Base-by-base conservation (phyloP, 768 basidiomycete species). In the Suillus brevipes region DNA sequence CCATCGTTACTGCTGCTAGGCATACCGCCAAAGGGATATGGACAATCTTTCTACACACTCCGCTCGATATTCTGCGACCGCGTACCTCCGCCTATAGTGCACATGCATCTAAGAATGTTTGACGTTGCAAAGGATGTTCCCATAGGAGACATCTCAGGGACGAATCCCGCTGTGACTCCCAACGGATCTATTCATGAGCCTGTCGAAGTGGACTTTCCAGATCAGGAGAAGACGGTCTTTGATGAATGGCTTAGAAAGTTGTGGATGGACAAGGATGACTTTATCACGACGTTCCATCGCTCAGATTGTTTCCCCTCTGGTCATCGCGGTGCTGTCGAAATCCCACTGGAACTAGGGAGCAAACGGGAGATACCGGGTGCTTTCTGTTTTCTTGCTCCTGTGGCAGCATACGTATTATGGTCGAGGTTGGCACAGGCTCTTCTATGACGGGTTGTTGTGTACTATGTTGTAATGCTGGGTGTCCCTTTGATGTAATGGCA, bases 11-110 rank as follows among this genome's bases (percentile, higher is more conserved):
- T 49, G 34, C 45, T 31, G 42, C 52, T 65, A 92, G 91, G 91
- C 12, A 84, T 97, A 47, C 94, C 95, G 18, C 83, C 86, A 3
- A 82, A 84, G 71, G 88, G 87, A 37, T 95, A 92, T 71, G 95
- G 95, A 0, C 95, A 97, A 76, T 84, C 86, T 28, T 93, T 89
- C 75, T 98, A 97, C 76, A 95, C 94, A 49, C 79, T 99, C 47
- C 87, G 91, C 49, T 95, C 95, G 8, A 89, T 97, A 66, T 97
- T 97, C 78, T 82, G 90, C 64, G 83, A 89, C 67, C 84, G 91
- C 4, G 78, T 94, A 4, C 83, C 95, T 4, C 95, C 97, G 2
- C 97, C 96, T 0, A 79, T 82, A 9, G 83, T 99, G 43, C 92
- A 97, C 77, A 83, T 98, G 70, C 97, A 99, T 74, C 74, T 99